Base-by-base conservation (phyloP, 176 grass and related monocot species). In the Oryza coarctata region DNA sequence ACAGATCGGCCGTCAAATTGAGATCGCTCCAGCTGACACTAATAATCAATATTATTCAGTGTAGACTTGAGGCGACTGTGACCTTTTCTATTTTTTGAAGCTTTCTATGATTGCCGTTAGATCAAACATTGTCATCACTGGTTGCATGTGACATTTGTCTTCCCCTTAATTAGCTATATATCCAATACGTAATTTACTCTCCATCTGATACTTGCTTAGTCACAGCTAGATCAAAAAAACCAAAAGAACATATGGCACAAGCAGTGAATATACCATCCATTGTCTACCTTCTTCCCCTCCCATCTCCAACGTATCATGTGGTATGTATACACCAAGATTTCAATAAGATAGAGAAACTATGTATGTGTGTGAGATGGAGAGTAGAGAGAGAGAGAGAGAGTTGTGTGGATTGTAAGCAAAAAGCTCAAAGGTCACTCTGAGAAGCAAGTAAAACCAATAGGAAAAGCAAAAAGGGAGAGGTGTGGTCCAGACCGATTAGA, bases 51-150 rank as follows among this genome's bases (percentile, higher is more conserved):
- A 71, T 58, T 72, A 73, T 22, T 33, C 38, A 33, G 63, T 22
- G 32, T 64, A 83, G 62, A 68, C 77, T 67, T 80, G 75, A 68
- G 67, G 66, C 34, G 79, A 83, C 80, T 0, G 23, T 2, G 84
- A 55, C 84, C 74, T 86, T 86, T 90, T 75, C 60, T 69, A 52
- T 69, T 55, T 73, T 86, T 62, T 86, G 62, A 90, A 83, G 88
- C 80, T 66, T 86, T 78, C 68, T 75, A 86, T 83, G 84, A 78
- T 82, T 86, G 88, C 68, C 61, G 79, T 86, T 78, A 32, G 88
- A 90, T 68, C 67, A 58, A 82, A 82, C 73, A 78, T 73, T 13
- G 39, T 82, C 78, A 47, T 89, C 83, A 61, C 78, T 20, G 14
- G 33, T 0, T 77, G 78, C 83, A 78, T 89, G 82, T 85, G 87